A percentile compares a stretch with the other conserved stretches of the same genome.
Conservation (phyloP, 1,139 yeast genomes). For the Blastobotrys arbuscula region DNA sequence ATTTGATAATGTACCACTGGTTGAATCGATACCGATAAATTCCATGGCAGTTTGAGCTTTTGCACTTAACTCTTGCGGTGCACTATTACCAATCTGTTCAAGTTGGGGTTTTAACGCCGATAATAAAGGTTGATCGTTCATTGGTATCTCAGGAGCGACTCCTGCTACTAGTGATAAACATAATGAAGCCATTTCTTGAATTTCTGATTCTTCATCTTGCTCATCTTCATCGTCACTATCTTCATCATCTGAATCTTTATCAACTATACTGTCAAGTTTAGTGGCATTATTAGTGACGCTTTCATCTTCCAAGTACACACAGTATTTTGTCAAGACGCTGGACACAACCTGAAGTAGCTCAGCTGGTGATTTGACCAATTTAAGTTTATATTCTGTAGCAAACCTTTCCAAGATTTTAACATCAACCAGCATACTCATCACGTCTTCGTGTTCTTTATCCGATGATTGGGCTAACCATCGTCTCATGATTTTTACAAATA, state of each 20-base stretch:
- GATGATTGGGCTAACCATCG: conserved; percentile 49
- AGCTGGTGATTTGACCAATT: conserved; percentile 54
- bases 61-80: conserved; percentile 18
- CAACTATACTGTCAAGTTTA: conserved; percentile 8
- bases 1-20: not conserved
- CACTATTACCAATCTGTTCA: conserved; percentile 21
- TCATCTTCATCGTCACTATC: conserved; percentile 27
- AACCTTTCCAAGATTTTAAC: conserved; percentile 60
- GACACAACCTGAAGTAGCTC: conserved; percentile 55
- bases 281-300: conserved; percentile 7
- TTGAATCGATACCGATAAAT: conserved; percentile 1
- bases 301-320: conserved; percentile 18
- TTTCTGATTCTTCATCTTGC: conserved; percentile 24
- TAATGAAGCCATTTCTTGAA: conserved; percentile 26
- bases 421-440: conserved; percentile 54
- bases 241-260: conserved; percentile 24
- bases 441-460: conserved; percentile 25
- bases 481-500: conserved; percentile 50
- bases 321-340: conserved; percentile 39
- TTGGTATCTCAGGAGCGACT: conserved; percentile 21
- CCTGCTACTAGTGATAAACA: conserved; percentile 29
- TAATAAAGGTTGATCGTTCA: conserved; percentile 42
- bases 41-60: conserved; percentile 21
- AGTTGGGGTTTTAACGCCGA: conserved; percentile 33
- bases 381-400: conserved; percentile 55